These are phyloP conservation scores for Entomortierella parvispora DNA, from an alignment of 192 early-diverging fungal genomes.

Conservation along the genomic window DNA sequence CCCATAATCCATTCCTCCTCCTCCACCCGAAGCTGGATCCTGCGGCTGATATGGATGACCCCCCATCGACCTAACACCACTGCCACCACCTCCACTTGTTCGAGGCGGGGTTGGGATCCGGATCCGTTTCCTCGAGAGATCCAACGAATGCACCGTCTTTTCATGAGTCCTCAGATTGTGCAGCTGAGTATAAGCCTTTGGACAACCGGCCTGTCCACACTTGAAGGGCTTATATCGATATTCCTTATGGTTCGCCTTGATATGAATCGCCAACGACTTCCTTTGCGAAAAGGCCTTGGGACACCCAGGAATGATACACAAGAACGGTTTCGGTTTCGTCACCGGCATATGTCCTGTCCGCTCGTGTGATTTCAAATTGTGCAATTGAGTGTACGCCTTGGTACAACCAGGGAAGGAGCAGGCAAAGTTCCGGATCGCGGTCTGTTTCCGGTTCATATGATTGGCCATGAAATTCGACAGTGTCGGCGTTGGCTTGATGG, in stretches of 20 bases:
- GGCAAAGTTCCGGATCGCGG: slow-evolving; percentile 63
- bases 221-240: slow-evolving; percentile 62
- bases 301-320: slow-evolving; percentile 72
- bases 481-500: no score
- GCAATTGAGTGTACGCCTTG: slow-evolving; percentile 55
- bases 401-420: slow-evolving; percentile 51
- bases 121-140: slow-evolving; percentile 43
- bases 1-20: no score
- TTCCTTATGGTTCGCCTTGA: slow-evolving; percentile 51
- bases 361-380: slow-evolving; percentile 58
- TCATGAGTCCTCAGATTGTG: slow-evolving; percentile 84
- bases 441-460: slow-evolving; percentile 45
- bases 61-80: neutral
- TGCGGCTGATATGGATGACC: no score
- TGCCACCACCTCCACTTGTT: neutral
- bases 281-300: slow-evolving; percentile 76
- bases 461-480: no score
- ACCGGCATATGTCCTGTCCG: slow-evolving; percentile 71
- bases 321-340: slow-evolving; percentile 65
- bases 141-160: slow-evolving; percentile 59
- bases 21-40: no score
- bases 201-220: slow-evolving; percentile 72
- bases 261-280: slow-evolving; percentile 80
- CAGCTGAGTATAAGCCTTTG: slow-evolving; percentile 82
- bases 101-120: slow-evolving; percentile 14